Conservation (phyloP, 441 rosid species). For the Eutrema salsugineum region DNA sequence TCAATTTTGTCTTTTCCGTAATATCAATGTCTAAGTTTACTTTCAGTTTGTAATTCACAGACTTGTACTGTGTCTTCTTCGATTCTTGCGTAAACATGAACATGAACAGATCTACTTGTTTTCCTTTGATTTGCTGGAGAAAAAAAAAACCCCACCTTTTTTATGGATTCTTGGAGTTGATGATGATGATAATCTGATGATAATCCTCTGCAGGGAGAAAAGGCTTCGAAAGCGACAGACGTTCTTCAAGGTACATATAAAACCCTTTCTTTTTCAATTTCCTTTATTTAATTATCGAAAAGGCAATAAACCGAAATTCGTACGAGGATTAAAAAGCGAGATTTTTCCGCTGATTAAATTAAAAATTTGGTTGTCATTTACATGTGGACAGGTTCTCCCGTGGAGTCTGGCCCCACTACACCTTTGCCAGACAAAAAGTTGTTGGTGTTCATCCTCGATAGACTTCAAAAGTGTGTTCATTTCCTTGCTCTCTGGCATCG, state of each 20-base stretch:
- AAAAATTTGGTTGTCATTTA: slow-evolving; percentile 22
- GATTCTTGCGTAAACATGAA: slow-evolving; percentile 15
- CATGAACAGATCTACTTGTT: slow-evolving; percentile 12
- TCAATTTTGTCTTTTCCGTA: slow-evolving; percentile 59
- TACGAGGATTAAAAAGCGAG: slow-evolving; percentile 29
- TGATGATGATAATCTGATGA: slow-evolving; percentile 13
- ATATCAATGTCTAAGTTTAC: slow-evolving; percentile 15
- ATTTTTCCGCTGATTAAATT: slow-evolving; percentile 23
- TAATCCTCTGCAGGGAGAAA: slow-evolving; percentile 54
- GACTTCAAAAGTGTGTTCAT: slow-evolving; percentile 83
- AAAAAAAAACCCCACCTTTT: neutral
- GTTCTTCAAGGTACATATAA: slow-evolving; percentile 54
- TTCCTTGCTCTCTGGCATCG: slow-evolving; percentile 23
- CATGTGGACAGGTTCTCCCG: slow-evolving; percentile 61
- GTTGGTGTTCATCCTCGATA: slow-evolving; percentile 83
- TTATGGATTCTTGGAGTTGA: slow-evolving; percentile 9
- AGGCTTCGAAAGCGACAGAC: slow-evolving; percentile 75
- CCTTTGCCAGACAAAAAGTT: slow-evolving; percentile 95
- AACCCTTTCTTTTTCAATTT: slow-evolving; percentile 14
- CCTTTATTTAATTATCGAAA: slow-evolving; percentile 31
- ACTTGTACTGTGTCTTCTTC: slow-evolving; percentile 37
- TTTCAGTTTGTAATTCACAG: slow-evolving; percentile 16
- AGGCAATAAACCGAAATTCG: slow-evolving; percentile 23
- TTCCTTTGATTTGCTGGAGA: neutral
- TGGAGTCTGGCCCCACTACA: slow-evolving; percentile 73